Conservation (phyloP, 1,284 basidiomycete genomes). For the Moniliella sp. region DNA sequence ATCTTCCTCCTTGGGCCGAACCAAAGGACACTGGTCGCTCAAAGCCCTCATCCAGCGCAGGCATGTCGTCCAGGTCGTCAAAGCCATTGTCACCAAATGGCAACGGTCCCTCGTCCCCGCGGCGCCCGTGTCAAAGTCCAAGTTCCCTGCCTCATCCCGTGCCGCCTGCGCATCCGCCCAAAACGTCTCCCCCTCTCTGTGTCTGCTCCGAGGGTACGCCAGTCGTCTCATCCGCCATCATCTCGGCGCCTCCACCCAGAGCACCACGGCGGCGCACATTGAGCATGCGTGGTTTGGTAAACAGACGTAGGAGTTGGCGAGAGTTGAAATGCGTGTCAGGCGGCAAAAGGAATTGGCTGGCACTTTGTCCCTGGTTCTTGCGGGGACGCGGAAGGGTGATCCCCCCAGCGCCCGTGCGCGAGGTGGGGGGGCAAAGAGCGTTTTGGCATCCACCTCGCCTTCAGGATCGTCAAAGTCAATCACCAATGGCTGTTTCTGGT, state of each 20-base stretch:
- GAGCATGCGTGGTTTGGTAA: slow-evolving; percentile 54
- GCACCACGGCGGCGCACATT: slow-evolving; percentile 31
- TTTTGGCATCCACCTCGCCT: slow-evolving; percentile 45
- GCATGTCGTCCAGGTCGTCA: slow-evolving; percentile 50
- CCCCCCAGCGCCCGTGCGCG: too few relatives aligned
- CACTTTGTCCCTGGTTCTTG: too few relatives aligned
- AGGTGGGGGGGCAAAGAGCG: slow-evolving; percentile 55
- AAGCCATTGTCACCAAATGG: slow-evolving; percentile 40
- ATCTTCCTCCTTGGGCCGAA: slow-evolving; percentile 3
- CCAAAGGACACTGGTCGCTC: slow-evolving; percentile 5
- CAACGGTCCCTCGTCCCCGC: too few relatives aligned
- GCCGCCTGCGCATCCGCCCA: too few relatives aligned
- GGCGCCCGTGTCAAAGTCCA: too few relatives aligned
- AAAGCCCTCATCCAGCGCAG: background rate
- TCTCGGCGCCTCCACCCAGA: too few relatives aligned
- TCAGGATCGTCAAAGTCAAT: slow-evolving; percentile 61
- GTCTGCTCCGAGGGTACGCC: too few relatives aligned
- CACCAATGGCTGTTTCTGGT: slow-evolving; percentile 46
- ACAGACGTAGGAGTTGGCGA: slow-evolving; percentile 65
- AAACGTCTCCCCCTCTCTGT: too few relatives aligned
- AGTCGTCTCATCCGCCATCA: too few relatives aligned
- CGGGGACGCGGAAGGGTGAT: too few relatives aligned
- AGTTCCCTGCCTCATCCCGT: too few relatives aligned
- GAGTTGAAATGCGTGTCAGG: slow-evolving; percentile 95
- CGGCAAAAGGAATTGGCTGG: too few relatives aligned